Base-by-base conservation (phyloP, 306 rosid species). In the Chamaecrista fasciculata region DNA sequence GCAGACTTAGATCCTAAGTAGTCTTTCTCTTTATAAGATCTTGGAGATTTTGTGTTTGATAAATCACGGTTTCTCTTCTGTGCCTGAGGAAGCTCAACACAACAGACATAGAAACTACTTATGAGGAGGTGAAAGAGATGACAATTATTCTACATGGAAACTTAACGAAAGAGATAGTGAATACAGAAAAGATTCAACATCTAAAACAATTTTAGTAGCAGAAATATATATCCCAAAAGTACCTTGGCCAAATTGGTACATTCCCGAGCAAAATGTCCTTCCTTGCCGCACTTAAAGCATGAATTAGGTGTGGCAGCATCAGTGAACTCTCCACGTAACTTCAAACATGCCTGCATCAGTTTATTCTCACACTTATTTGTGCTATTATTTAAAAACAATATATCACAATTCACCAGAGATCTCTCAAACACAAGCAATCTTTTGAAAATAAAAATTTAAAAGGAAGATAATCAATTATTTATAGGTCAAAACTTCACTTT, bases 221-320 rank as follows among this genome's bases (percentile, higher is more conserved):
- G 5, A 5, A 52, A 21, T 11, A 46, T 14, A 43, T 14, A 66
- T 69, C 58, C 23, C 19, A 44, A 65, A 28, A 62, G 77, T 76
- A 88, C 94, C 88, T 37, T 37, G 43, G 43, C 11, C 4, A 2
- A 9, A 37, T 12, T 40, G 46, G 62, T 52, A 81, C 98, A 92
- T 69, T 90, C 98, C 58, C 97, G 86, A 23, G 99, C 97, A 76
- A 91, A 82, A 87, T 95, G 99, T 66, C 99, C 99, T 68, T 37
- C 89, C 71, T 86, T 95, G 33, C 91, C 88, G 62, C 99, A 95
- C 76, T 56, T 89, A 66, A 31, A 91, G 82, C 99, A 95, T 58
- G 85, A 78, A 74, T 82, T 86, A 71, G 82, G 76, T 0, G 86
- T 62, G 37, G 73, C 80, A 24, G 79, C 79, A 74, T 62, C 83